Percentiles rank a stretch among this genome's conserved stretches.
Conservation (phyloP, 139 green algal genomes). For the Ostreobium quekettii region DNA sequence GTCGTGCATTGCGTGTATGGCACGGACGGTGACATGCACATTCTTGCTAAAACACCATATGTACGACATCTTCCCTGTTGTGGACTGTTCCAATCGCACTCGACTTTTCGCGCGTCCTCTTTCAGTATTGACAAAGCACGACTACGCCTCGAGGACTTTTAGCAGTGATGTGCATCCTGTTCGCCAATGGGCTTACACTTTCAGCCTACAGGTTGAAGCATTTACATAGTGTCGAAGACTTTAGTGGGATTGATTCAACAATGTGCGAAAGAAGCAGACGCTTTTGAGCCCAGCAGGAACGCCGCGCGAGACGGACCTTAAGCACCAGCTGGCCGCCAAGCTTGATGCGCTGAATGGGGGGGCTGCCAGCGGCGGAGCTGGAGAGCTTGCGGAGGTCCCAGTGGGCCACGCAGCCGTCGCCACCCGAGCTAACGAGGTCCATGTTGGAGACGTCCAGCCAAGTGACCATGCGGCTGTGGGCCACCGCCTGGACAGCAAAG, state of each 20-base stretch:
- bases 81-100: too few species aligned
- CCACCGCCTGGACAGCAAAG: constrained; percentile 1
- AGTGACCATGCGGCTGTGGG: constrained; percentile 36
- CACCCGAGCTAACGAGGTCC: constrained; percentile 20
- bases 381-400: not conserved
- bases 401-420: not conserved
- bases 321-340: not conserved
- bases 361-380: not conserved
- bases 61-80: too few species aligned
- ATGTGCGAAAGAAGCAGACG: not conserved
- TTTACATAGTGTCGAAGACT: not conserved
- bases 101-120: too few species aligned
- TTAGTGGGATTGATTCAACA: not conserved
- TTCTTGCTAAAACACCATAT: not conserved
- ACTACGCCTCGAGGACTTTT: not conserved
- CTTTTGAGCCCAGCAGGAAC: not conserved
- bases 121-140: too few species aligned
- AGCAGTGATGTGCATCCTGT: too few species aligned
- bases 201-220: too few species aligned
- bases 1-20: not conserved
- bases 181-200: too few species aligned
- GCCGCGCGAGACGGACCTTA: not conserved
- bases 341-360: not conserved
- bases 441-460: constrained; percentile 27
- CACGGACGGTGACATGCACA: not conserved